Evolutionary conservation across 2,329 filamentous ascomycete genomes (phyloP), one percentile per base, ranked within the genome.

Genomic region (Aspergillus ustus): DNA sequence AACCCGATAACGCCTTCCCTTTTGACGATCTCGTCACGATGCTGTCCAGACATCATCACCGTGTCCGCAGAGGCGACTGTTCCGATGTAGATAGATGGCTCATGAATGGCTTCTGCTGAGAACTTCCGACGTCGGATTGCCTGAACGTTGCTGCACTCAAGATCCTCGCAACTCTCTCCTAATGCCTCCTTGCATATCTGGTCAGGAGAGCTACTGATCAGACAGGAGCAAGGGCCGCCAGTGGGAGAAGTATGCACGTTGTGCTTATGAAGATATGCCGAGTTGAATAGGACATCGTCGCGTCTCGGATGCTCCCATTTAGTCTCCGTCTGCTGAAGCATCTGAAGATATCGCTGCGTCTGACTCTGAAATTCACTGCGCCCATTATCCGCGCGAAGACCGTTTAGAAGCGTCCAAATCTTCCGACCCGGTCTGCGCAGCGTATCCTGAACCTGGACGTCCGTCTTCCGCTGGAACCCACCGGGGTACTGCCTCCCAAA

Each of bases 11-110:
- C 34, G 4, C 15, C 4, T 11, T 40, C 34, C 34, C 15, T 40
- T 6, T 11, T 11, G 9, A 40, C 34, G 34, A 40, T 40, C 15
- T 40, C 34, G 15, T 40, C 34, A 13, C 34, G 34, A 15, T 40
- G 34, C 34, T 40, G 34, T 13, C 34, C 34, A 17, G 34, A 40
- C 34, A 15, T 40, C 34, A 40, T 40, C 9, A 40, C 34, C 11
- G 34, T 40, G 6, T 40, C 52, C 0, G 49, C 64, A 19, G 62
- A 66, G 8, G 59, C 62, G 13, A 63, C n/a, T 2, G 22, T 57
- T 5, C 64, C 60, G 34, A 64, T 60, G 29, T 60, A 40, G 2
- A 63, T 20, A 5, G 11, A 7, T 17, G 31, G 20, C 19, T 8
- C 25, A 3, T 25, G 13, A 1, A 7, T 15, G 2, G 8, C 11